Percentiles rank a stretch among this genome's conserved stretches.
phyloP scores from a whole-genome alignment of 2,329 filamentous ascomycete genomes.

The Akanthomyces muscarius region DNA sequence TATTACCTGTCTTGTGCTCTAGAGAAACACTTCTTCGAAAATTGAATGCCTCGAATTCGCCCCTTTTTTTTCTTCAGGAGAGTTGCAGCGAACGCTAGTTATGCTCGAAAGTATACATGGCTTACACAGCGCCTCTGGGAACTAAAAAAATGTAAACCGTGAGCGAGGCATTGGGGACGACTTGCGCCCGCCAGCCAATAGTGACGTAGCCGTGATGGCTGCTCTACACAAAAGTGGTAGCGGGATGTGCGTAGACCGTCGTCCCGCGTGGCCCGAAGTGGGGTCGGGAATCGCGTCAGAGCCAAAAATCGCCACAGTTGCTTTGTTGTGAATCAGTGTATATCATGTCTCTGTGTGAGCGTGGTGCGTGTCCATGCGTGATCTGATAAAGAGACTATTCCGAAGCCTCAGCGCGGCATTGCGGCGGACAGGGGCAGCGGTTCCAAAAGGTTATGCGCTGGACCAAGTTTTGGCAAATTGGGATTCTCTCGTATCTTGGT shows the following conservation, averaged over 20 bases:
- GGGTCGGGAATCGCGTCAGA: conserved; percentile 3
- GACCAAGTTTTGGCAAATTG: conserved; percentile 3
- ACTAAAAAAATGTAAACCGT: too few species aligned
- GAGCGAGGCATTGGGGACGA: too few species aligned
- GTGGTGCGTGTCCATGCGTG: background rate
- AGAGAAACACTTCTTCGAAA: too few species aligned
- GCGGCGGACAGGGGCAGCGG: background rate
- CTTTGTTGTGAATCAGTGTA: background rate
- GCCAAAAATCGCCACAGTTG: background rate
- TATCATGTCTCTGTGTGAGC: too few species aligned
- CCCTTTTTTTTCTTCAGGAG: too few species aligned
- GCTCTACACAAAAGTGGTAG: background rate
- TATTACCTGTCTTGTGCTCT: too few species aligned
- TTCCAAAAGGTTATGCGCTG: conserved; percentile 28
- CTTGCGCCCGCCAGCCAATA: too few species aligned
- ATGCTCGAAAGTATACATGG: too few species aligned
- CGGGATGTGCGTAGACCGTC: background rate
- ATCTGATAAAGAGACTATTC: background rate
- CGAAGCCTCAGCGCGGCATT: conserved; percentile 33
- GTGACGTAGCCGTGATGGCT: conserved; percentile 6
- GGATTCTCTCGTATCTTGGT: background rate
- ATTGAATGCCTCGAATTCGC: too few species aligned
- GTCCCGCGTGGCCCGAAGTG: background rate
- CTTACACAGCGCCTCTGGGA: too few species aligned
- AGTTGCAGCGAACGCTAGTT: too few species aligned